Base-by-base conservation (phyloP, 2,329 filamentous ascomycete genomes). In the Penicillium vulpinum region DNA sequence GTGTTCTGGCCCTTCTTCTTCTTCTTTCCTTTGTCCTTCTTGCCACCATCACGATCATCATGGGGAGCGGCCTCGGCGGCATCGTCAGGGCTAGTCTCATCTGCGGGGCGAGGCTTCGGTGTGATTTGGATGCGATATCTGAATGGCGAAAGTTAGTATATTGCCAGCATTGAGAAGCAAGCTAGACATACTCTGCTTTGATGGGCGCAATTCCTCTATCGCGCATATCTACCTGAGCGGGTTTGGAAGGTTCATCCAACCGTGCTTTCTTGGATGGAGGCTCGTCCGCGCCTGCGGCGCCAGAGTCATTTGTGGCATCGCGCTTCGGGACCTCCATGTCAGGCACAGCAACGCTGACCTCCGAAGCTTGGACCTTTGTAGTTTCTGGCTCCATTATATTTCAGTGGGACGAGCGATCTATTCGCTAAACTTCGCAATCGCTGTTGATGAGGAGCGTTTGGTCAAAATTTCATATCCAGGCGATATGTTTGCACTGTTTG, bases 1-100 rank as follows among this genome's bases (percentile, higher is more conserved):
- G 88, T 92, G 75, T 97, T 97, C 75, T 96, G 92, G 33, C 90
- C 90, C 70, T 87, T 88, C 68, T 84, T 81, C 63, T 83, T 72
- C 59, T 64, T 66, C 60, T 83, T 70, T 29, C 29, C 31, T 51
- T 64, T 67, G 56, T 71, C 66, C 56, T 72, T 71, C 60, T 73
- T 78, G 51, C 67, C 69, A 43, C 70, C 71, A 47, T 72, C 69
- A 40, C 70, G 71, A 26, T 77, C 73, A 51, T 78, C 72, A 51
- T 80, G 75, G 56, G 76, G 75, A 51, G 81, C 81, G 33, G 82
- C 81, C 70, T 86, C 85, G 54, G 85, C 83, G 54, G 83, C 83
- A 68, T 87, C 84, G 62, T 85, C 83, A 50, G 83, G 78, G 29
- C 75, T 74, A 8, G 66, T 69, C 50, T 75, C 74, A 46, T 60